These are phyloP conservation scores for Abrus pulchellus DNA, from an alignment of 306 rosid genomes.

Conservation along the genomic window DNA sequence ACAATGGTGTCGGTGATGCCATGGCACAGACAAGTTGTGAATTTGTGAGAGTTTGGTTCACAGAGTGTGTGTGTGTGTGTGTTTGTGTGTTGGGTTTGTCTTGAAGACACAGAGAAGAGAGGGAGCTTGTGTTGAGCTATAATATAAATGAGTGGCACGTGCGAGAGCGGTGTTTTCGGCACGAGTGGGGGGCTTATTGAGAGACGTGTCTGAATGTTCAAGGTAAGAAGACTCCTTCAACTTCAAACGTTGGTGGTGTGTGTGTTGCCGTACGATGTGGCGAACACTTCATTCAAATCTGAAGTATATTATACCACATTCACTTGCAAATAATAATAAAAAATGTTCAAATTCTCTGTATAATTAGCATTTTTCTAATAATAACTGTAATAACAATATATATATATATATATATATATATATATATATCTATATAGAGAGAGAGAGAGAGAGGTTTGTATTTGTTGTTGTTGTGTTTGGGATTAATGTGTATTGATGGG, in stretches of 20 bases:
- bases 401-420: too few species aligned
- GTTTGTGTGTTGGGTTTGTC: neutral
- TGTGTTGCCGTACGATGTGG: constrained; percentile 15
- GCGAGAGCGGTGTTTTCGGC: constrained; percentile 47
- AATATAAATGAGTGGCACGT: constrained; percentile 40
- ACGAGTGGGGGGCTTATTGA: constrained; percentile 36
- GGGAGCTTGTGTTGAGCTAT: neutral
- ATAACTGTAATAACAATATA: too few species aligned
- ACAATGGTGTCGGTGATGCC: constrained; percentile 51
- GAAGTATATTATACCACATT: neutral
- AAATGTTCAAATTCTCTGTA: too few species aligned
- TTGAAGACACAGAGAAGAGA: constrained; percentile 14
- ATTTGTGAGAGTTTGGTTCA: neutral
- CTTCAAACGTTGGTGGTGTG: constrained; percentile 23
- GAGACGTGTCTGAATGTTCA: constrained; percentile 41
- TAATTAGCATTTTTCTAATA: too few species aligned
- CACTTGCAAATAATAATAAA: neutral
- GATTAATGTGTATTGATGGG: neutral
- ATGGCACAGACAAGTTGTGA: neutral
- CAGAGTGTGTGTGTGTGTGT: neutral
- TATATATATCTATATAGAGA: too few species aligned
- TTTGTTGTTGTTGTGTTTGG: neutral
- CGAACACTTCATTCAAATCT: neutral
- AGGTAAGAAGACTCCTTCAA: constrained; percentile 42
- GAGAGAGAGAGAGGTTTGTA: neutral